Evolutionary conservation across 805 yeast species (phyloP).

Genomic region (Saccharomycopsis javanensis): DNA sequence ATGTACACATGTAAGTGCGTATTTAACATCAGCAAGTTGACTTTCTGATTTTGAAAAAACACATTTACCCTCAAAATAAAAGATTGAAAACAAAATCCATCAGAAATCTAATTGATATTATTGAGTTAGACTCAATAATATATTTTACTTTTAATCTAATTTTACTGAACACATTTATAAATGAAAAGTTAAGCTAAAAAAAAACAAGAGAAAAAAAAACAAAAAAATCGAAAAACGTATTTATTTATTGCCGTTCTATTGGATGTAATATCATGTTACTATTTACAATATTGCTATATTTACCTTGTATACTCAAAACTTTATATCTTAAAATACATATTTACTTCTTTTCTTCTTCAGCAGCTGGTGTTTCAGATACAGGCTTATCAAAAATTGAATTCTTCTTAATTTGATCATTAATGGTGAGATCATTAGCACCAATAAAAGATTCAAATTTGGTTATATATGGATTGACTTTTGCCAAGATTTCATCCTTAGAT

Average conservation of each 20-base stretch:
- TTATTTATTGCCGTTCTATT: not conserved
- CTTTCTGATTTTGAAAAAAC: too few species aligned
- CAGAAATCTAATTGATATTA: too few species aligned
- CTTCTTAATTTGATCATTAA: constrained; percentile 5
- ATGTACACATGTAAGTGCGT: too few species aligned
- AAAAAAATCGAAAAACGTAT: not conserved
- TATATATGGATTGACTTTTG: constrained; percentile 7
- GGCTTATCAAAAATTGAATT: constrained; percentile 12
- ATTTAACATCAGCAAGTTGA: too few species aligned
- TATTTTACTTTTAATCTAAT: too few species aligned
- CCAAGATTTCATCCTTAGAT: constrained; percentile 4
- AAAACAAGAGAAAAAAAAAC: not conserved
- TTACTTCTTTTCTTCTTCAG: not conserved
- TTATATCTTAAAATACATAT: not conserved
- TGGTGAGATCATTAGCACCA: not conserved
- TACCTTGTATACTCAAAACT: not conserved
- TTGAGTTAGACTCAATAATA: too few species aligned
- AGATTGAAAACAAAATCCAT: too few species aligned
- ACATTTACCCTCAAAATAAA: too few species aligned
- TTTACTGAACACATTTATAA: too few species aligned
- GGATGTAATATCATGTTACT: not conserved
- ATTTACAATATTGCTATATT: not conserved
- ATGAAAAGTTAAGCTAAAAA: not conserved
- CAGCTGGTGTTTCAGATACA: constrained; percentile 1
- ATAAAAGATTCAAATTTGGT: constrained; percentile 4